Base-by-base conservation (phyloP, 495 filamentous ascomycete species). In the Durotheca rogersii region DNA sequence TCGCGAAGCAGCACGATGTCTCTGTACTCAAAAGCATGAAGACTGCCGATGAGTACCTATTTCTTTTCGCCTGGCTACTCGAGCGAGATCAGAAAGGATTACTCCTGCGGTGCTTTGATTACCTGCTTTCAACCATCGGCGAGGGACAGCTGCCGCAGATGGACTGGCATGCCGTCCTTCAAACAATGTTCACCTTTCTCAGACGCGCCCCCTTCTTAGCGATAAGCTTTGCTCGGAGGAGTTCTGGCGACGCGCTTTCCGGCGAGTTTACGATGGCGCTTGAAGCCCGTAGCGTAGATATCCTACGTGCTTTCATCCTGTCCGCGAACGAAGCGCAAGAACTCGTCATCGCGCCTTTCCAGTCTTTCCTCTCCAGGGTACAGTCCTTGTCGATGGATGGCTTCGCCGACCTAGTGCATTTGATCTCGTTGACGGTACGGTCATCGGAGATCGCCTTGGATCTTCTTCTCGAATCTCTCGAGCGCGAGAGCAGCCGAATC, bases 381-480 rank as follows among this genome's bases (percentile, higher is more conserved):
- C 41, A 44, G 2, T 60, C 38, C 11, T 47, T 73, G 7, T 53
- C 69, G 9, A n/a, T 70, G 0, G 33, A 45, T 9, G 38, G 44
- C 0, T 71, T 70, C 40, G 43, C 60, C 9, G 57, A 51, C 19
- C 48, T 72, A 3, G 61, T 76, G 7, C 67, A 76, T 53, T 55
- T 71, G 4, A 61, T 73, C 27, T 55, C 72, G 7, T 58, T 79
- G n/a, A 61, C 70, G 0, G 67, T 75, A 9, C 60, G 62, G 2
- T 69, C 63, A 12, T 47, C 71, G 2, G 72, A 71, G 9, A 44
- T 71, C 2, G 74, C 72, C 18, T 39, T 76, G 16, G 72, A 74
- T 34, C 53, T 79, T n/a, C 53, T 78, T 1, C 56, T 77, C 6
- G 72, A 64, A 37, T 64, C 59, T 5, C 64, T 79, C 3, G 72